Evolutionary conservation across 257 asterid genomes (phyloP).

Genomic region (Solanum peruvianum): DNA sequence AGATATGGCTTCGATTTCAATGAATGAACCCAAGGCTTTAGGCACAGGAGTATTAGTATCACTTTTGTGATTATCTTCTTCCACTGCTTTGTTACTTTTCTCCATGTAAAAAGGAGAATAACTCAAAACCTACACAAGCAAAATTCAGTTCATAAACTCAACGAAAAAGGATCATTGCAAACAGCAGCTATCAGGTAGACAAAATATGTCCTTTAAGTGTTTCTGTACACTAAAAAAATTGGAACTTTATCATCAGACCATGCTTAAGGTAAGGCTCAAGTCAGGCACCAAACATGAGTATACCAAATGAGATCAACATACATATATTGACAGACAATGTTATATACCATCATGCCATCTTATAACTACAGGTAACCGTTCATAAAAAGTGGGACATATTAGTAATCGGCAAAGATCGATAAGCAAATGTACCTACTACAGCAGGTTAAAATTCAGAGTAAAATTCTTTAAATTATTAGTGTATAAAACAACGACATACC

Average conservation of each 20-base stretch:
- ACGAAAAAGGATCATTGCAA: not conserved
- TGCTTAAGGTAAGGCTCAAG: not conserved
- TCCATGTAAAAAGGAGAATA: conserved; percentile 28
- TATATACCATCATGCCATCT: not conserved
- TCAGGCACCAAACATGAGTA: not conserved
- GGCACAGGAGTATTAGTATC: conserved; percentile 20
- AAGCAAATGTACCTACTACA: not conserved
- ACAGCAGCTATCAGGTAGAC: not conserved
- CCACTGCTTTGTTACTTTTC: conserved; percentile 9
- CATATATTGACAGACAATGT: not conserved
- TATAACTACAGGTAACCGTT: not conserved
- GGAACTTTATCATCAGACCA: not conserved
- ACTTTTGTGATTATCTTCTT: conserved; percentile 7
- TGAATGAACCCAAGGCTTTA: conserved; percentile 27
- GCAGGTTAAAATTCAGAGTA: not conserved
- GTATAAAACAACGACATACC: not conserved
- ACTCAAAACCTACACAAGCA: conserved; percentile 8
- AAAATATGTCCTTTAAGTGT: not conserved
- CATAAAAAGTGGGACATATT: not conserved
- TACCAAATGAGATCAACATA: not conserved
- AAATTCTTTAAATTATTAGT: not conserved
- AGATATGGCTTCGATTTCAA: conserved; percentile 40
- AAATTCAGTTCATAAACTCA: not conserved
- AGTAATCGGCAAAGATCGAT: not conserved
- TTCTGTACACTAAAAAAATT: no score